A percentile compares a stretch with the other conserved stretches of the same genome.
Conservation (phyloP, 2,329 filamentous ascomycete species). For the Neofusicoccum umdonicola region DNA sequence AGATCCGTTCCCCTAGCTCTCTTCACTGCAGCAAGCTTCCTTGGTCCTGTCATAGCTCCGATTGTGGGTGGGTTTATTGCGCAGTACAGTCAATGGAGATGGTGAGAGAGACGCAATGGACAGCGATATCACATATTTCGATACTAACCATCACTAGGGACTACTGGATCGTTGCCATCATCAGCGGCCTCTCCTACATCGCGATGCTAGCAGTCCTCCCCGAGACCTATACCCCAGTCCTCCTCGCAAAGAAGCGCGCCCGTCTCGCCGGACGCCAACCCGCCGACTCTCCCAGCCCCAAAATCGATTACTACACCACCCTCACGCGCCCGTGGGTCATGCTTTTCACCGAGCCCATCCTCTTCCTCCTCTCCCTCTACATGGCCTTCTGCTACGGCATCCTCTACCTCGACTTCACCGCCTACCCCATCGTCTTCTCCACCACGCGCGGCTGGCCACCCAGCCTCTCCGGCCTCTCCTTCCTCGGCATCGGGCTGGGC, state of each 20-base stretch:
- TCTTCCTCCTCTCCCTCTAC: slow-evolving; percentile 45
- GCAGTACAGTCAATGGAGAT: slow-evolving; percentile 57
- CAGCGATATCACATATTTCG: too few relatives aligned
- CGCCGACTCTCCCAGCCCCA: background rate
- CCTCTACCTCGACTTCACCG: slow-evolving; percentile 85
- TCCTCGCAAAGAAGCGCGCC: background rate
- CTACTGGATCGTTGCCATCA: slow-evolving; percentile 81
- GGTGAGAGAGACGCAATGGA: slow-evolving; percentile 42
- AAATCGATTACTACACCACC: slow-evolving; percentile 19
- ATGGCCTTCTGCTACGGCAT: slow-evolving; percentile 81
- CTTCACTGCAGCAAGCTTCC: slow-evolving; percentile 52
- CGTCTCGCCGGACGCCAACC: background rate
- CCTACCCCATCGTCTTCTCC: slow-evolving; percentile 80
- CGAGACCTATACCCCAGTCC: slow-evolving; percentile 72
- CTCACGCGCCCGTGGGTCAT: slow-evolving; percentile 21
- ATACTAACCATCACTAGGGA: background rate
- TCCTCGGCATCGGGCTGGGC: slow-evolving; percentile 66
- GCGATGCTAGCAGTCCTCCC: slow-evolving; percentile 41
- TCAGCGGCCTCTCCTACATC: slow-evolving; percentile 46
- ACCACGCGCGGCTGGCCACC: slow-evolving; percentile 75
- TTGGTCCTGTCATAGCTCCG: slow-evolving; percentile 40
- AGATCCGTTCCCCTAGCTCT: slow-evolving; percentile 66
- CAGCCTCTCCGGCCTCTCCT: slow-evolving; percentile 72
- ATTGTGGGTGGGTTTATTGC: slow-evolving; percentile 55
- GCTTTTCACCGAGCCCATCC: slow-evolving; percentile 75